Evolutionary conservation across 176 grass and related monocot species (phyloP).

Genomic region (Hyparrhenia diplandra): DNA sequence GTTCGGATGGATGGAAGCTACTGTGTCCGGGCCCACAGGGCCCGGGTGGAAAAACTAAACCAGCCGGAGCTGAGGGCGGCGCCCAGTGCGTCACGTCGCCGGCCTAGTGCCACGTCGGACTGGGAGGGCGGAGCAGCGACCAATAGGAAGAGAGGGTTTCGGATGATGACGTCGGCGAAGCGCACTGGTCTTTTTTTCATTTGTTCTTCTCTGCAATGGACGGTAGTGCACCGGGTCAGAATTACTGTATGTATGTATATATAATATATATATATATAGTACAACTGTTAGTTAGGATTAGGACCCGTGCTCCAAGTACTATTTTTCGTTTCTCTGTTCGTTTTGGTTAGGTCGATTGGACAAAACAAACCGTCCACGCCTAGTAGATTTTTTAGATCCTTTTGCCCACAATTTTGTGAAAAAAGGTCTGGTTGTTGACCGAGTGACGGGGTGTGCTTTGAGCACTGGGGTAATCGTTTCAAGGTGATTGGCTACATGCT

Average conservation of each 20-base stretch:
- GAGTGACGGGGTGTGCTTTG: background rate
- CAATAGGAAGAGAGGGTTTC: too few species aligned
- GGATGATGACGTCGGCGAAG: too few species aligned
- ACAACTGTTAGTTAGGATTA: too few species aligned
- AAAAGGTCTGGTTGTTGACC: background rate
- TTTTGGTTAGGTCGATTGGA: background rate
- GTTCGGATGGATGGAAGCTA: background rate
- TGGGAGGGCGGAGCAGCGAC: too few species aligned
- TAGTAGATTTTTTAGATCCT: background rate
- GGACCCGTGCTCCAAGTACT: too few species aligned
- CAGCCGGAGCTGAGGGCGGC: background rate
- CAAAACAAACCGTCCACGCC: background rate
- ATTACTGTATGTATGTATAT: too few species aligned
- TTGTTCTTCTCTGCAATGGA: too few species aligned
- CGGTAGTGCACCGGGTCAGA: too few species aligned
- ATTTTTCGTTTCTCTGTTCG: too few species aligned
- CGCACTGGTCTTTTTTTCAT: too few species aligned
- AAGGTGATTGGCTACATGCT: background rate
- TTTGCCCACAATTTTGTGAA: background rate
- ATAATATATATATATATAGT: too few species aligned
- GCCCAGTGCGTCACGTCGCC: background rate
- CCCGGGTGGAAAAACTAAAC: background rate
- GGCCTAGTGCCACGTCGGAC: background rate
- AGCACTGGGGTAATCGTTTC: background rate
- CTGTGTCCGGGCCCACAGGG: too few species aligned